Evolutionary conservation across 805 yeast genomes (phyloP), one percentile per base, ranked within the genome.

Genomic region (Wickerhamiella kazuoi): DNA sequence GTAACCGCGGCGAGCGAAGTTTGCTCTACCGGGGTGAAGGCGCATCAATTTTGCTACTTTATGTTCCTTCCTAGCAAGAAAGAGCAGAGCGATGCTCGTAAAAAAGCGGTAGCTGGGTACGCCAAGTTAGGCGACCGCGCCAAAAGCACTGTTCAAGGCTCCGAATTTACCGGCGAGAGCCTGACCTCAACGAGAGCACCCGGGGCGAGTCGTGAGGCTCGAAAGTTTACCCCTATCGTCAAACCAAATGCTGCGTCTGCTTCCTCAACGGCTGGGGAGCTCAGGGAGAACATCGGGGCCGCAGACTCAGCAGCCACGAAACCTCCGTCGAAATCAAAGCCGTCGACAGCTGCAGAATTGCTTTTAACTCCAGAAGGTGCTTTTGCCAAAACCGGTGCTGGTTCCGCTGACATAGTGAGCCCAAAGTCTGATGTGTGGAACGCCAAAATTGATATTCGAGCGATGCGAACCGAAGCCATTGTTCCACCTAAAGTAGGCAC

Each of bases 361-460:
- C 13, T 24, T 8, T 13, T 24, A 8, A 24, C 8, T 9, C 28
- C 28, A 8, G 13, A 24, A 13, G 28, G 28, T 13, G 13, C 13
- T 8, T 24, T 24, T 24, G 28, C 28, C 28, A 24, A 24, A 8
- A 24, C 28, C 13, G 28, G 11, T 24, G 28, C 13, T 24, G 28
- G 13, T 24, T 13, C 13, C 28, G 28, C 11, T 31, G 53, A 50
- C 34, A 53, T 49, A 15, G 38, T 47, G 46, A 46, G 45, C 13
- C 52, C 54, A 2, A 44, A 40, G 28, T 47, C 54, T 11, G 35
- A 33, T 8, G 42, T 40, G 29, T 51, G 55, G 55, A 21, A 39
- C 30, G 42, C 42, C 24, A 41, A 38, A 6, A 23, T 44, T 6
- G 44, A 46, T 24, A 14, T 42, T 2, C 13, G 41, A 14, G 40